Evolutionary conservation across 148 eudicot species (phyloP).

Genomic region (Pharnaceum exiguum): DNA sequence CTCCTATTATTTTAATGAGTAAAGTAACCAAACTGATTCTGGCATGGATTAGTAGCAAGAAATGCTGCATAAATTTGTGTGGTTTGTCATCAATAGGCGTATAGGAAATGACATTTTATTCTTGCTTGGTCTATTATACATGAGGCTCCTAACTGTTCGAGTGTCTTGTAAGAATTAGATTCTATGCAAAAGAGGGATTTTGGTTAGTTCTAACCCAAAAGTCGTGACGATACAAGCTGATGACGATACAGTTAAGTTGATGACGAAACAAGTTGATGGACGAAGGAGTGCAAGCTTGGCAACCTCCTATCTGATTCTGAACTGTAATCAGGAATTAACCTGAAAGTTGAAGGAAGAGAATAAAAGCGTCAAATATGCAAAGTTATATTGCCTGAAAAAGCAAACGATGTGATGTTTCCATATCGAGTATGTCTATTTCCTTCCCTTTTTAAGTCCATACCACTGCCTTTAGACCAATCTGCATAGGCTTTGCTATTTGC

Average conservation of each 20-base stretch:
- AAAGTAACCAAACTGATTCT: not conserved
- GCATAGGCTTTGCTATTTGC: not conserved
- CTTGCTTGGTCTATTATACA: slow-evolving; percentile 11
- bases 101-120: slow-evolving; percentile 26
- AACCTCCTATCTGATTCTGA: not conserved
- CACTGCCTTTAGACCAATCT: not conserved
- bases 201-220: slow-evolving; percentile 7
- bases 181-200: slow-evolving; percentile 15
- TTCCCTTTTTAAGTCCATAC: slow-evolving; percentile 10
- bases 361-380: not conserved
- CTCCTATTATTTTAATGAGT: not conserved
- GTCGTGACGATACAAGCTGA: not conserved
- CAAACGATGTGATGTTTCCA: slow-evolving; percentile 13
- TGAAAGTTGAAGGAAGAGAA: slow-evolving; percentile 6
- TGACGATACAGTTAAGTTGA: not conserved
- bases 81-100: not conserved
- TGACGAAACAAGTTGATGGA: slow-evolving; percentile 2
- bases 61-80: slow-evolving; percentile 2
- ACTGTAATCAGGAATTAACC: slow-evolving; percentile 5
- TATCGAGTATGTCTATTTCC: slow-evolving; percentile 7
- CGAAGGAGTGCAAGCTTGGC: slow-evolving; percentile 7
- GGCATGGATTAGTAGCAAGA: not conserved
- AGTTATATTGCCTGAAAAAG: slow-evolving; percentile 2
- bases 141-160: slow-evolving; percentile 4
- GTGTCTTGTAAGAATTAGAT: slow-evolving; percentile 22